Conservation (phyloP, 306 rosid species). For the Cucumis melo region DNA sequence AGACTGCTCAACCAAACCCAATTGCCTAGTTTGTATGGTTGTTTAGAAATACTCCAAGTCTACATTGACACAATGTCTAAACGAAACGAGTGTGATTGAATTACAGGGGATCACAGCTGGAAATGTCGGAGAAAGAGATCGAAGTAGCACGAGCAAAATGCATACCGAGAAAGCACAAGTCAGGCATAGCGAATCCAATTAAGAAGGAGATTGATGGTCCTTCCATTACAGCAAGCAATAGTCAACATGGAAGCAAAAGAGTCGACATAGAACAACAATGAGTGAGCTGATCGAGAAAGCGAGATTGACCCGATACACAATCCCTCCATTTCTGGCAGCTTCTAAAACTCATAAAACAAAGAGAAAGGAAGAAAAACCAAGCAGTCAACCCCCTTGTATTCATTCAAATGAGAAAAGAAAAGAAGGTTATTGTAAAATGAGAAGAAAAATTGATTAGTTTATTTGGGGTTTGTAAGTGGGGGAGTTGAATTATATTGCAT, state of each 20-base stretch:
- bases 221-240: slow-evolving; percentile 12
- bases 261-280: slow-evolving; percentile 10
- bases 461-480: neutral
- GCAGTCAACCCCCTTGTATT: neutral
- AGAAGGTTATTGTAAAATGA: neutral
- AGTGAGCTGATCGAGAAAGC: neutral
- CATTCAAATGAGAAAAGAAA: too few relatives aligned
- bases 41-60: neutral
- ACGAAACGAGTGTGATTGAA: neutral
- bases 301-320: neutral
- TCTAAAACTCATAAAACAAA: neutral
- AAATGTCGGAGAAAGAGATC: slow-evolving; percentile 33
- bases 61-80: too few relatives aligned
- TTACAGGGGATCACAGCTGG: slow-evolving; percentile 53
- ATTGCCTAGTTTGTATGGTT: neutral
- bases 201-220: slow-evolving; percentile 19
- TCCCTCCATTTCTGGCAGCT: neutral
- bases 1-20: too few relatives aligned
- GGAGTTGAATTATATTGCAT: neutral
- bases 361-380: neutral
- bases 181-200: neutral
- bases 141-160: slow-evolving; percentile 55
- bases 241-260: slow-evolving; percentile 51
- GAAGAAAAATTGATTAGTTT: neutral
- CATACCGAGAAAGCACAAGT: slow-evolving; percentile 69